Base-by-base conservation (phyloP, 192 early-diverging fungal genomes). In the Umbelopsis sp. region DNA sequence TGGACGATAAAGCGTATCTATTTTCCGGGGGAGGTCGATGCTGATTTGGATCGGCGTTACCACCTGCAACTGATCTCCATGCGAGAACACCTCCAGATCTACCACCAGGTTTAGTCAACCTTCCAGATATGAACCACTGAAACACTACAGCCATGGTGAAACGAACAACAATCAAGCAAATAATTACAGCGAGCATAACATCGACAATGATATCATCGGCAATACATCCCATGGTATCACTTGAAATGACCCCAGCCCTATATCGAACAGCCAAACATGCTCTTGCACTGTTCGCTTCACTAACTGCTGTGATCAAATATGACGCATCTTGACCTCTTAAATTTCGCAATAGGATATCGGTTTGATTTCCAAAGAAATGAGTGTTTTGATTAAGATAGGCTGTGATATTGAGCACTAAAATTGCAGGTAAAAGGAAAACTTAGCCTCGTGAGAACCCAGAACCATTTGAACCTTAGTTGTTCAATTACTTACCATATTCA, bases 111-210 rank as follows among this genome's bases (percentile, higher is more conserved):
- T 45, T 59, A 9, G 92, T 91, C 41, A 96, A 80, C 26, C 87
- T 82, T 62, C 86, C 84, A 50, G 87, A 88, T 73, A 91, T 66
- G 52, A 91, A 85, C 81, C 87, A 91, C 66, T 85, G 79, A 81
- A 91, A 91, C 21, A 88, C 74, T 8, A 89, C 83, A 12, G 90
- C 90, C 90, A 91, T 91, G 44, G 85, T 72, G 72, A 91, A 91
- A 26, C 89, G 87, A 26, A 81, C 83, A 69, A 91, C 77, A 68
- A 91, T 85, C 34, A 91, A 84, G 1, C 88, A 84, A 17, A 87
- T 77, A 52, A 91, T 88, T n/a, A 90, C 80, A 9, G 83, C 79
- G 68, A 91, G 73, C 44, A 88, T 67, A 25, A 47, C 8, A 16
- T 44, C 45, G 32, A 67, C 43, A 26, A 67, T 47, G 12, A 47